phyloP scores from a whole-genome alignment of 768 basidiomycete species.

The Porphyrellus cyaneotinctus region DNA sequence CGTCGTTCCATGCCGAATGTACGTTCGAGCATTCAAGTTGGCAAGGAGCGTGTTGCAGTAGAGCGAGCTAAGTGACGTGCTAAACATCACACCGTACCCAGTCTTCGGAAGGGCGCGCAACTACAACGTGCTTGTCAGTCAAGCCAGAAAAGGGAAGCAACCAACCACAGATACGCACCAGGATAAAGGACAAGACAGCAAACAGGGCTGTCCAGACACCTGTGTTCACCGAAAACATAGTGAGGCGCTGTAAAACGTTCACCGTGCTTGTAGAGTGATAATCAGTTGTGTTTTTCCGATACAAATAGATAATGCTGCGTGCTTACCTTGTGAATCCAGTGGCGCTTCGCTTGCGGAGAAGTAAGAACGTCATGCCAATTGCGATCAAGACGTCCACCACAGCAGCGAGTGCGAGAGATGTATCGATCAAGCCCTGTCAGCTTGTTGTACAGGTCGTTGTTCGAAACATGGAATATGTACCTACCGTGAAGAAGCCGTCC shows the following conservation, averaged over 20 bases:
- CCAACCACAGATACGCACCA: conserved; percentile 3
- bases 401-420: too few species aligned
- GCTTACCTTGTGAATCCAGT: neutral
- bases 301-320: too few species aligned
- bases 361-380: too few species aligned
- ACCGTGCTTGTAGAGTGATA: conserved; percentile 3
- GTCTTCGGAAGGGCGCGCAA: neutral
- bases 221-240: neutral
- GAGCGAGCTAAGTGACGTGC: conserved; percentile 3
- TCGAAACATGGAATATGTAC: too few species aligned
- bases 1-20: neutral
- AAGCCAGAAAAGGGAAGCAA: neutral
- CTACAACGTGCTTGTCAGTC: neutral
- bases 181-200: conserved; percentile 12
- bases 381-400: too few species aligned
- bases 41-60: conserved; percentile 19
- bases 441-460: too few species aligned
- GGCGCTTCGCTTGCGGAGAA: neutral
- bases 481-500: too few species aligned
- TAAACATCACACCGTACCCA: neutral
- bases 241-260: conserved; percentile 7
- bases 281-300: neutral
- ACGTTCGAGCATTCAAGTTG: conserved; percentile 10
- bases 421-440: too few species aligned
- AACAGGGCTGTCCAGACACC: conserved; percentile 49